Conservation (phyloP, 768 basidiomycete species). For the Sarcomyxa edulis region DNA sequence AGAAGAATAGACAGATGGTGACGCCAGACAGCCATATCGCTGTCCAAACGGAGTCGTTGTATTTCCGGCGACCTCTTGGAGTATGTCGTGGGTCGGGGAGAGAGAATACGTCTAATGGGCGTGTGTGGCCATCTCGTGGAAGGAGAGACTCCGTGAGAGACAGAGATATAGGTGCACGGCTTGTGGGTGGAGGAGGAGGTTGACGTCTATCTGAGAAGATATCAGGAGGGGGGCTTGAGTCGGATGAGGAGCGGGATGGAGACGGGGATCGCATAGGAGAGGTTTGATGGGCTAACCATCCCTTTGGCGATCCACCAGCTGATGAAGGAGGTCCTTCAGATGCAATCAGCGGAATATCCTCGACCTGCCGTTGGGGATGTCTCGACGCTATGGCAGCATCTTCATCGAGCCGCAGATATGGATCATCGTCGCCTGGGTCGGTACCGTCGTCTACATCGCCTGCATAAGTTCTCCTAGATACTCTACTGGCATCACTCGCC, state of each 20-base stretch:
- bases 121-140: conserved; percentile 62
- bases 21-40: conserved; percentile 59
- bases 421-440: conserved; percentile 61
- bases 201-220: conserved; percentile 26
- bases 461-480: conserved; percentile 15
- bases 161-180: conserved; percentile 41
- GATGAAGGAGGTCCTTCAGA: conserved; percentile 28
- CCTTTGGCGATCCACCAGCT: conserved; percentile 34
- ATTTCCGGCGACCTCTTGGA: conserved; percentile 60
- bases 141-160: conserved; percentile 78
- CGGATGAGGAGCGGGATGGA: conserved; percentile 35
- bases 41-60: conserved; percentile 72
- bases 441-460: conserved; percentile 19
- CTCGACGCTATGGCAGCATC: conserved; percentile 35
- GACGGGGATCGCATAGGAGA: conserved; percentile 33
- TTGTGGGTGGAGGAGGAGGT: conserved; percentile 35
- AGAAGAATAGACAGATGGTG: conserved; percentile 55
- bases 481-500: conserved; percentile 28
- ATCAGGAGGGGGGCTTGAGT: conserved; percentile 40
- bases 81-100: conserved; percentile 72
- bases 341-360: conserved; percentile 31
- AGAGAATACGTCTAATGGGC: conserved; percentile 67
- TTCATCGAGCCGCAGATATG: conserved; percentile 74
- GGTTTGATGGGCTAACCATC: conserved; percentile 76
- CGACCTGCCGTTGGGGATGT: conserved; percentile 16